Conservation (phyloP, 2,329 filamentous ascomycete genomes). For the Coniochaeta sp. region DNA sequence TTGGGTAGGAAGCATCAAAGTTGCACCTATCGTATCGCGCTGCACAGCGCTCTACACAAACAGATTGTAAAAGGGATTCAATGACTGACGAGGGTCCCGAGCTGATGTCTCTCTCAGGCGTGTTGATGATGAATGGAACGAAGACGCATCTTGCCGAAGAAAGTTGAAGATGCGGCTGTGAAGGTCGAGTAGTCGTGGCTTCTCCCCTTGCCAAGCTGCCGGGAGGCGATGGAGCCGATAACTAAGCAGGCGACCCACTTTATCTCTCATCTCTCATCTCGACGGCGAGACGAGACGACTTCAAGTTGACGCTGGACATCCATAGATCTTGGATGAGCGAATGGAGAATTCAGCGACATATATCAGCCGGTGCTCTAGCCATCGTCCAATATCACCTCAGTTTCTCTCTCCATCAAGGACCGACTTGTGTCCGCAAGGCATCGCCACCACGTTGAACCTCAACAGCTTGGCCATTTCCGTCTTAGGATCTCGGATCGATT, state of each 20-base stretch:
- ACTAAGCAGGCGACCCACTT: background rate
- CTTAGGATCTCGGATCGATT: too few relatives aligned
- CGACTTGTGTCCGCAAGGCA: too few relatives aligned
- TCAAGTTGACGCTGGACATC: background rate
- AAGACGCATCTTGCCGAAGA: background rate
- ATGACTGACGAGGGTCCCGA: background rate
- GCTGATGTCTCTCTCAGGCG: background rate
- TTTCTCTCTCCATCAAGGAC: too few relatives aligned
- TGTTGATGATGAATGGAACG: background rate
- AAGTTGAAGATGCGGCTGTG: background rate
- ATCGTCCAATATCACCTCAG: too few relatives aligned
- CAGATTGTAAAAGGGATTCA: background rate
- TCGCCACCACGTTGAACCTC: too few relatives aligned
- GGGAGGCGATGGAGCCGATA: too few relatives aligned
- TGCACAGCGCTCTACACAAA: background rate
- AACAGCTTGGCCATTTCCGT: too few relatives aligned
- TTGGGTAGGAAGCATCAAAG: background rate
- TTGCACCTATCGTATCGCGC: background rate
- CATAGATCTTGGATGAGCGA: too few relatives aligned
- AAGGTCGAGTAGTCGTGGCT: background rate
- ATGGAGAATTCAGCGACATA: too few relatives aligned
- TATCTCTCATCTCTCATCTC: too few relatives aligned
- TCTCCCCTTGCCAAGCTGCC: background rate
- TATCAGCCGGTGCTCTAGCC: too few relatives aligned
- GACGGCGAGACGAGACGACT: background rate